Percentiles rank a stretch among this genome's conserved stretches.
Evolutionary conservation across 495 filamentous ascomycete species (phyloP).

Genomic region (Amphirosellinia nigrospora): DNA sequence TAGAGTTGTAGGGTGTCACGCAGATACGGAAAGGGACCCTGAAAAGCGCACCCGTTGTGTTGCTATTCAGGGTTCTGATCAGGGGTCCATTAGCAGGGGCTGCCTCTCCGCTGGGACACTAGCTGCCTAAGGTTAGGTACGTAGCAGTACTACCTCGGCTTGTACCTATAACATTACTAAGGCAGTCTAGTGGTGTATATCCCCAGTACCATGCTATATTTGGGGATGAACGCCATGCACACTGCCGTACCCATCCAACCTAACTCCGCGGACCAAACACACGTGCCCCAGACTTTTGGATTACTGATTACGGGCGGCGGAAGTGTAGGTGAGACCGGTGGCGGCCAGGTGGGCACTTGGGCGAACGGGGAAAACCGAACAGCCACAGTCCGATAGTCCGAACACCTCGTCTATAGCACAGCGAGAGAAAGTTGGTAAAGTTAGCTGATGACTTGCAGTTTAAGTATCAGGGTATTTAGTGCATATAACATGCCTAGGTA

Average conservation of each 20-base stretch:
- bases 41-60: constrained; percentile 16
- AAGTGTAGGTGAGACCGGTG: neutral
- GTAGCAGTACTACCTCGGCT: neutral
- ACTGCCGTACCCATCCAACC: neutral
- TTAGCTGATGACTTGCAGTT: neutral
- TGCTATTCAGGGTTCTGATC: constrained; percentile 12
- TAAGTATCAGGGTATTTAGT: neutral
- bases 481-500: neutral
- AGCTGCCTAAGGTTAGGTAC: constrained; percentile 11
- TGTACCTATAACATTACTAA: neutral
- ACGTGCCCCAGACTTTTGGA: neutral
- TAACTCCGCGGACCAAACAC: neutral
- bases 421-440: neutral
- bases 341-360: neutral
- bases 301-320: neutral
- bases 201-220: neutral
- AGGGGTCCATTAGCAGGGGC: constrained; percentile 23
- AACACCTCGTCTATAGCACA: neutral
- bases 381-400: neutral
- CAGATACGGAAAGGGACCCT: constrained; percentile 17
- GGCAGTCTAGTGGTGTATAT: neutral
- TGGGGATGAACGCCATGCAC: neutral
- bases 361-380: neutral
- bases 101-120: constrained; percentile 25
- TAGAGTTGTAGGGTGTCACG: constrained; percentile 6